Evolutionary conservation across 352 stramenopile species (phyloP), one percentile per base, ranked within the genome.

Genomic region (Globisporangium takayamanum): DNA sequence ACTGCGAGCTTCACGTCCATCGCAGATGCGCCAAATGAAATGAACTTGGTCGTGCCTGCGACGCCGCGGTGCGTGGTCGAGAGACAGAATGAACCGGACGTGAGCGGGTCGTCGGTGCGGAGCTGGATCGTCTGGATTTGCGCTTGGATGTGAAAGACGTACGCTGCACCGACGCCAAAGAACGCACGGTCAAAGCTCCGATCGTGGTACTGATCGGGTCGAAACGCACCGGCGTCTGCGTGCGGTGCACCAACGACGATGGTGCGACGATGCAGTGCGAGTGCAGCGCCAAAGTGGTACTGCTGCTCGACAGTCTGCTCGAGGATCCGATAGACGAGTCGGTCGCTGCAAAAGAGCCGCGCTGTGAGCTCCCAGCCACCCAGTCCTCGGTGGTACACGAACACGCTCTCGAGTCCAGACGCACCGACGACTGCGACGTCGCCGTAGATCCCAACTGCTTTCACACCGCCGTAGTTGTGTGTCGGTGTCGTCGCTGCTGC

Each of bases 381-480:
- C 12, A 70, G 45, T 14, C 58, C 69, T 18, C 76, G 79, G 50
- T 92, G 85, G 62, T 89, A 93, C 11, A 95, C 75, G 46, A 79
- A 92, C 11, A 88, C 70, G 11, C 68, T 72, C 57, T 89, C 77
- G 41, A 79, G 67, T 0, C 78, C 80, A 0, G 88, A 80, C 1
- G 91, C 92, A n/a, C 86, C 92, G 11, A 98, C 78, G 50, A 96
- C 93, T 7, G 85, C 86, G 25, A 97, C 66, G 51, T 98, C 87
- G 18, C 84, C 90, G 26, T 78, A 75, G 33, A 98, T 79, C 0
- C 74, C 82, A 14, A 98, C 82, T 3, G 77, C 78, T 49, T 84
- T 81, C 14, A 63, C 45, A 2, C 73, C 82, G n/a, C 57, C 80
- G 49, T 88, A 94, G 44, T 82, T 87, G 52, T 95, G 73, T 0